phyloP scores from a whole-genome alignment of 139 green algal species.

The Mesotaenium endlicherianum region DNA sequence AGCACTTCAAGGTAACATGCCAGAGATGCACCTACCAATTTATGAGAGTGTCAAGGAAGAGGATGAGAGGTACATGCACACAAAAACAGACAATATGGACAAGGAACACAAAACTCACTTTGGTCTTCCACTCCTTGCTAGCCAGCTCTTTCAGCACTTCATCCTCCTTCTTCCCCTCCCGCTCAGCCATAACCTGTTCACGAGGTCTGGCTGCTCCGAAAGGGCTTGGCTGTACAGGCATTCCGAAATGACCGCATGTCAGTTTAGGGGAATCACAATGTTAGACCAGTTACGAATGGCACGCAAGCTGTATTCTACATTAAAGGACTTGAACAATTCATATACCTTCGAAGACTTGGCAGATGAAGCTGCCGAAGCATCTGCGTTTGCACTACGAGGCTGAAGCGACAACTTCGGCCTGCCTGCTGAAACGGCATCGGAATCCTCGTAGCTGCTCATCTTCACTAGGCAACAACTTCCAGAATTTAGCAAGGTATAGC shows the following conservation, averaged over 20 bases:
- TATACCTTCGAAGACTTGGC: background rate
- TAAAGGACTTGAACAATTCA: background rate
- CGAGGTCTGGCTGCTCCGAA: slow-evolving; percentile 49
- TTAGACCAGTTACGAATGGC: background rate
- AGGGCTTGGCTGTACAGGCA: slow-evolving; percentile 45
- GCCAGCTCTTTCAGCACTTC: slow-evolving; percentile 48
- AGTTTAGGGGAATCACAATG: background rate
- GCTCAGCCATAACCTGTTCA: slow-evolving; percentile 51
- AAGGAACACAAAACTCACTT: slow-evolving; percentile 38
- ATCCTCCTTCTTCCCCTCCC: slow-evolving; percentile 47
- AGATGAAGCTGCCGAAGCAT: background rate
- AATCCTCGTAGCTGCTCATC: slow-evolving; percentile 32
- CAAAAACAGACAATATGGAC: too few relatives aligned
- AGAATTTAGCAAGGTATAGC: too few relatives aligned
- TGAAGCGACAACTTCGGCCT: slow-evolving; percentile 24
- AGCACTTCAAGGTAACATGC: too few relatives aligned
- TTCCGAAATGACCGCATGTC: background rate
- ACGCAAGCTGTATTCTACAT: slow-evolving; percentile 3
- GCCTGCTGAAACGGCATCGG: slow-evolving; percentile 13
- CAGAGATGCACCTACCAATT: too few relatives aligned
- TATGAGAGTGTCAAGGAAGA: too few relatives aligned
- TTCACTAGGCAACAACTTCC: too few relatives aligned
- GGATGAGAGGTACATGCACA: too few relatives aligned
- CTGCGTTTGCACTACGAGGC: slow-evolving; percentile 18
- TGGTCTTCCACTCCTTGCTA: slow-evolving; percentile 50